Evolutionary conservation across 306 rosid genomes (phyloP).

Genomic region (Phaseolus lunatus): DNA sequence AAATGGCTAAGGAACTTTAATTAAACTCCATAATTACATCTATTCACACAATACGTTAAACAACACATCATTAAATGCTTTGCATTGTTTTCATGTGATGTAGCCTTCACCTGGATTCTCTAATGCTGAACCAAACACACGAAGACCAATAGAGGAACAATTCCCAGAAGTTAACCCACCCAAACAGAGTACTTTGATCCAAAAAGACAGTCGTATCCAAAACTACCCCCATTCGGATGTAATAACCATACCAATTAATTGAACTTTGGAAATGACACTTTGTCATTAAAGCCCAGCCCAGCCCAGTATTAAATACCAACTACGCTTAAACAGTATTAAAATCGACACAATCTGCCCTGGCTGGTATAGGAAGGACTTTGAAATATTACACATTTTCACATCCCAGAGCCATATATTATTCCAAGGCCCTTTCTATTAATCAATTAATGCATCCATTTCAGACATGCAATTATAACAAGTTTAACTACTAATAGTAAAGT

Average conservation of each 20-base stretch:
- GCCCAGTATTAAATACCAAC: not conserved
- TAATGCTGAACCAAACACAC: too few relatives aligned
- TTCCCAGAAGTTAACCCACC: too few relatives aligned
- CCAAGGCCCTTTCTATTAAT: conserved; percentile 36
- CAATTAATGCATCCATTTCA: conserved; percentile 42
- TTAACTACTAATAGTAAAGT: conserved; percentile 38
- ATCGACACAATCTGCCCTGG: not conserved
- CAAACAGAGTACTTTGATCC: not conserved
- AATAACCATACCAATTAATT: not conserved
- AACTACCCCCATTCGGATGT: not conserved
- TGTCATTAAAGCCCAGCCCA: not conserved
- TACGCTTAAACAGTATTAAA: not conserved
- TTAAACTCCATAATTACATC: not conserved
- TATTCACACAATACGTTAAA: not conserved
- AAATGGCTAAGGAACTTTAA: not conserved
- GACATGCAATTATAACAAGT: conserved; percentile 46
- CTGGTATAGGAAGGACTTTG: not conserved
- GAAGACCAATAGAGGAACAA: too few relatives aligned
- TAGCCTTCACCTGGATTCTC: too few relatives aligned
- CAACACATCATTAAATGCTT: too few relatives aligned
- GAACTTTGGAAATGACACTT: not conserved
- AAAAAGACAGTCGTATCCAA: not conserved
- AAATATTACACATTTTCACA: not conserved
- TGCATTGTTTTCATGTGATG: too few relatives aligned
- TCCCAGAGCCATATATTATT: conserved; percentile 6